A percentile compares a stretch with the other conserved stretches of the same genome.
Conservation (phyloP, 257 asterid genomes). For the Solanum microdontum region DNA sequence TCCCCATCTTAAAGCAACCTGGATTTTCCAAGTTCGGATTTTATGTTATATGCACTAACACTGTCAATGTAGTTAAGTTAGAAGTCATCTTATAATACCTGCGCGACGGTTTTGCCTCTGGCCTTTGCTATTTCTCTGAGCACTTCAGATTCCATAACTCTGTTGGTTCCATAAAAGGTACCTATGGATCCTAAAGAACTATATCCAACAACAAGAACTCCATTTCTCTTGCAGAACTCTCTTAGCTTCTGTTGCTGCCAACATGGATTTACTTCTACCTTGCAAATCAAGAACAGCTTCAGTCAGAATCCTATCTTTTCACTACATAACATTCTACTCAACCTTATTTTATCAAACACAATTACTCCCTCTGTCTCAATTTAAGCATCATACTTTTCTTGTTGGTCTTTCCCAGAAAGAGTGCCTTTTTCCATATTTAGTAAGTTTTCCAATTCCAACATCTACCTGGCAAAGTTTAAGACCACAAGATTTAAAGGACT, state of each 20-base stretch:
- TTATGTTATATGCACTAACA: neutral
- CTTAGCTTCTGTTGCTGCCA: constrained; percentile 68
- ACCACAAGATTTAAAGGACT: neutral
- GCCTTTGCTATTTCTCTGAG: constrained; percentile 37
- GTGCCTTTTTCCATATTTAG: neutral
- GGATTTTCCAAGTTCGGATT: neutral
- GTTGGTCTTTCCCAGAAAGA: neutral
- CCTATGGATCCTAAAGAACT: constrained; percentile 41
- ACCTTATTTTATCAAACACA: neutral
- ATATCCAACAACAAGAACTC: constrained; percentile 43
- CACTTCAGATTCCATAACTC: constrained; percentile 42
- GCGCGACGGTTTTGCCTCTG: constrained; percentile 46
- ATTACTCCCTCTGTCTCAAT: neutral
- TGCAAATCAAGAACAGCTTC: neutral
- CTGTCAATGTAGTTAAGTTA: neutral
- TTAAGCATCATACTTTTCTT: neutral
- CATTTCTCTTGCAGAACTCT: constrained; percentile 42
- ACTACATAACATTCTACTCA: neutral
- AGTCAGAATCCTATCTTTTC: neutral
- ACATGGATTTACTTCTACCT: constrained; percentile 76
- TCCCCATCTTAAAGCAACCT: constrained; percentile 75
- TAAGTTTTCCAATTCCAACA: neutral
- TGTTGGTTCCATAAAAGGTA: constrained; percentile 48
- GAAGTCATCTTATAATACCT: constrained; percentile 18
- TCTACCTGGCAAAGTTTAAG: neutral